Percentiles rank a stretch among this genome's conserved stretches.
Conservation (phyloP, 1,139 yeast genomes). For the Meyerozyma sp. region DNA sequence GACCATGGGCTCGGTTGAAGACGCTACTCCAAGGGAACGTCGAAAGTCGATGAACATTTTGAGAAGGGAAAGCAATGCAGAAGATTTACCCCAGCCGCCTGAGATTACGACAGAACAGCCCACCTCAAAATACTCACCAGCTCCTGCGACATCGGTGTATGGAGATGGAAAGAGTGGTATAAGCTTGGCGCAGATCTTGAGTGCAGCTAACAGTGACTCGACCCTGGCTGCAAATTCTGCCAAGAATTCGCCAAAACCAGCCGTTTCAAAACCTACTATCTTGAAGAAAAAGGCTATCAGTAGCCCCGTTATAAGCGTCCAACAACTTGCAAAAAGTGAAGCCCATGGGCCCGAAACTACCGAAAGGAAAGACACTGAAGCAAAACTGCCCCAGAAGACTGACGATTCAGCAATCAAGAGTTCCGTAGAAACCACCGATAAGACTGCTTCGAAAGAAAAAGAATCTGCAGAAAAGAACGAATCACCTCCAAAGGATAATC, state of each 20-base stretch:
- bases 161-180: conserved; percentile 12
- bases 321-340: neutral
- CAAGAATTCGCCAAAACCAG: conserved; percentile 21
- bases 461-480: neutral
- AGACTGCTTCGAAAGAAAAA: neutral
- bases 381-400: no score
- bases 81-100: conserved; percentile 2
- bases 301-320: conserved; percentile 1
- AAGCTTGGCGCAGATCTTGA: conserved; percentile 38
- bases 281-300: conserved; percentile 31
- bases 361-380: no score
- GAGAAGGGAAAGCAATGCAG: conserved; percentile 6
- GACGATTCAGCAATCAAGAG: neutral
- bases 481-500: neutral
- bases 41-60: conserved; percentile 9
- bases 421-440: no score
- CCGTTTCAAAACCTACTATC: conserved; percentile 29
- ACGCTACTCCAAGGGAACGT: conserved; percentile 9
- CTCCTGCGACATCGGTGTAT: conserved; percentile 10
- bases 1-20: conserved; percentile 35
- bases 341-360: neutral
- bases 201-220: conserved; percentile 13
- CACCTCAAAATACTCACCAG: conserved; percentile 6
- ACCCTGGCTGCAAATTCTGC: conserved; percentile 11
- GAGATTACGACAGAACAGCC: conserved; percentile 2